A percentile compares a stretch with the other conserved stretches of the same genome.
phyloP scores from a whole-genome alignment of 2,329 filamentous ascomycete genomes.

The Paecilomyces sp. region DNA sequence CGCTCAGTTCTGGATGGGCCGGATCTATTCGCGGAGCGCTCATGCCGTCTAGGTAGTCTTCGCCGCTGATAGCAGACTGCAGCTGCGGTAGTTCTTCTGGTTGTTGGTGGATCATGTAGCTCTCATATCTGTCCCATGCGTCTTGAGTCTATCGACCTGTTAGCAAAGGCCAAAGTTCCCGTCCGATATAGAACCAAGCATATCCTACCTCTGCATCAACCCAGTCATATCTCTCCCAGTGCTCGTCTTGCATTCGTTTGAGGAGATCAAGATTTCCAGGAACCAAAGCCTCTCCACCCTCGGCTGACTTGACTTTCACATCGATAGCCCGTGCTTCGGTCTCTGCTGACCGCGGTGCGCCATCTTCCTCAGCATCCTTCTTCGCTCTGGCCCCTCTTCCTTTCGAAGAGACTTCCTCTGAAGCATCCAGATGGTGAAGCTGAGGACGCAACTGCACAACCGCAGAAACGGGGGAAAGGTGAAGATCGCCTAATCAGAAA shows the following conservation, averaged over 20 bases:
- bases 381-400: conserved; percentile 25
- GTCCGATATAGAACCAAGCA: background rate
- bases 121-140: conserved; percentile 69
- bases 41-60: conserved; percentile 57
- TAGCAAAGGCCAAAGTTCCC: conserved; percentile 1
- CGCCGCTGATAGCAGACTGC: conserved; percentile 48
- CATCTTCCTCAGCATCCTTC: conserved; percentile 38
- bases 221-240: conserved; percentile 74
- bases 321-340: conserved; percentile 68
- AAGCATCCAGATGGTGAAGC: conserved; percentile 85
- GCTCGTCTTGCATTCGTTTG: conserved; percentile 69
- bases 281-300: conserved; percentile 57
- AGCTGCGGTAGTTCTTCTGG: conserved; percentile 41
- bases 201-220: conserved; percentile 63
- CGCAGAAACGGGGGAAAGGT: conserved; percentile 75
- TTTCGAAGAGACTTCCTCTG: conserved; percentile 54
- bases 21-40: conserved; percentile 47
- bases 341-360: conserved; percentile 30
- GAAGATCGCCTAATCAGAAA: conserved; percentile 60
- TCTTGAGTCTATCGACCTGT: conserved; percentile 44
- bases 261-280: conserved; percentile 72
- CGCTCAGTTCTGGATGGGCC: conserved; percentile 34
- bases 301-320: conserved; percentile 74
- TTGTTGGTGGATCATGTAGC: conserved; percentile 57
- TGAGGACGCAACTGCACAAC: conserved; percentile 86